A percentile compares a stretch with the other conserved stretches of the same genome.
Conservation (phyloP, 306 rosid species). For the Vachellia pachyceras region DNA sequence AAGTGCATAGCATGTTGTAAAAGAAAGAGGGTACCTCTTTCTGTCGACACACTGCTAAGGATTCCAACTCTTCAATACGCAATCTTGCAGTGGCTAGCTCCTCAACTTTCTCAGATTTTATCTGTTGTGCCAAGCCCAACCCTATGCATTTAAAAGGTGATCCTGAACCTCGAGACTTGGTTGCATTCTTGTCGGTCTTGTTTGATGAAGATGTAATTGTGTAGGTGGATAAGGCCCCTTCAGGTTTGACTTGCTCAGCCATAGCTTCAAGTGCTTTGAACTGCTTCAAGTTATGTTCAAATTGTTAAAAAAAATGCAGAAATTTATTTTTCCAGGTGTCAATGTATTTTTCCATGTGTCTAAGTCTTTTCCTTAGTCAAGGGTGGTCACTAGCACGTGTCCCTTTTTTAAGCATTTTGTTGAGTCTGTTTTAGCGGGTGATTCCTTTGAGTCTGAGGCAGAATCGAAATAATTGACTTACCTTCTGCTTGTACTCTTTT, state of each 20-base stretch:
- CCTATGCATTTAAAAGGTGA: constrained; percentile 99
- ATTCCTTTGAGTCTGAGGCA: neutral
- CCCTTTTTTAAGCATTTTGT: too few relatives aligned
- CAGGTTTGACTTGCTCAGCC: constrained; percentile 86
- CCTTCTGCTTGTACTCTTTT: constrained; percentile 86
- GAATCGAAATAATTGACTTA: constrained; percentile 33
- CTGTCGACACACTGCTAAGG: constrained; percentile 71
- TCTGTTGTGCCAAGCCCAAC: constrained; percentile 86
- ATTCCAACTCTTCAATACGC: constrained; percentile 87
- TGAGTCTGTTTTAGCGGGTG: neutral
- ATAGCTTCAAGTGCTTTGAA: constrained; percentile 90
- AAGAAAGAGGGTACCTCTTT: constrained; percentile 70
- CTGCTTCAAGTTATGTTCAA: constrained; percentile 50
- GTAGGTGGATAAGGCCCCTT: constrained; percentile 57
- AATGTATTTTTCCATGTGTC: neutral
- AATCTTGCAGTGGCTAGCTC: constrained; percentile 73
- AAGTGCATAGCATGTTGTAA: constrained; percentile 24
- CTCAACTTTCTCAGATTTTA: constrained; percentile 89
- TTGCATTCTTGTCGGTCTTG: constrained; percentile 67
- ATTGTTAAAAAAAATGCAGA: neutral
- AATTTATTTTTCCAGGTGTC: neutral
- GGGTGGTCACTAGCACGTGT: too few relatives aligned
- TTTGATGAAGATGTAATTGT: constrained; percentile 56
- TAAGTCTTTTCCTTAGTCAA: too few relatives aligned
- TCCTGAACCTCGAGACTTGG: constrained; percentile 87